Evolutionary conservation across 2,329 filamentous ascomycete species (phyloP), one percentile per base, ranked within the genome.

Genomic region (Aspergillus pseudoglaucus): DNA sequence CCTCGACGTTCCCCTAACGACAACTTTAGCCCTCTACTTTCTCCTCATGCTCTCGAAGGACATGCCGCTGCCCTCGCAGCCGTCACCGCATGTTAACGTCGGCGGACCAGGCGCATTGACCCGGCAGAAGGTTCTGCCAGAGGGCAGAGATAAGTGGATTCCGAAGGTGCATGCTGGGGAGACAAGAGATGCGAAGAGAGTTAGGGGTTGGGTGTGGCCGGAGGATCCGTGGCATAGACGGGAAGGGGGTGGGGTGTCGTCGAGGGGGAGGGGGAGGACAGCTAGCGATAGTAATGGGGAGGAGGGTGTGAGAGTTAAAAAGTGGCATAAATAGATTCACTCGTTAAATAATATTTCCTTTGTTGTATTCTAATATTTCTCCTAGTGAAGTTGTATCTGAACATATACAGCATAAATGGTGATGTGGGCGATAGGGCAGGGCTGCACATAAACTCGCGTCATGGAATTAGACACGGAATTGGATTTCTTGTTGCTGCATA

Each of bases 11-110:
- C 67, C 69, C 10, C 65, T 84, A 71, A 84, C 81, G 0, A 79
- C 78, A 12, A 75, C 72, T 3, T 61, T 85, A 18, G 82, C 80
- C 0, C 68, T 85, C 6, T 85, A 82, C 70, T 84, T 82, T 57
- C 64, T 85, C 14, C 77, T 84, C 48, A 83, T 84, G 80, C 75
- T 84, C 3, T 80, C 81, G 20, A 82, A 82, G 61, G 76, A 81
- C 46, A 73, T 76, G 37, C 77, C 80, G 1, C 69, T 85, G 33
- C 77, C 77, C 1, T 73, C 75, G 3, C 80, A 84, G 49, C 66
- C 68, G 39, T 73, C 76, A 12, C 81, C 78, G 63, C 75, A 76
- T 54, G 73, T 84, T 66, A 80, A 84, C 45, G 77, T 83, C 18
- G 81, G 81, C 7, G 78, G 76, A 3, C 78, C 80, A 1, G 77